Base-by-base conservation (phyloP, 176 grass and related monocot genomes). In the Triticum dicoccoides region DNA sequence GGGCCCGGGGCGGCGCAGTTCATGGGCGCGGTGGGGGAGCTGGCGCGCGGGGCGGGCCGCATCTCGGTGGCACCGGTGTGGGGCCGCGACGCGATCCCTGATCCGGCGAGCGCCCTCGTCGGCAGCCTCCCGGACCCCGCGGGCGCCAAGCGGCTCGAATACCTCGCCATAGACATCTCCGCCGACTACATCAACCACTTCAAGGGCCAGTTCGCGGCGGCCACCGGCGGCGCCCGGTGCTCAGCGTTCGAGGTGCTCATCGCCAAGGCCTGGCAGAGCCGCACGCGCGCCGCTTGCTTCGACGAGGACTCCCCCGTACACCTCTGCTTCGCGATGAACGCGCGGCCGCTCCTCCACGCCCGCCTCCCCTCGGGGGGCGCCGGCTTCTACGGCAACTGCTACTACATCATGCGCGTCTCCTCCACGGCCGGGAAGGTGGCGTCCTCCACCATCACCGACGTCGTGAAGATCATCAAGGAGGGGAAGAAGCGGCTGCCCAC, bases 301-400 rank as follows among this genome's bases (percentile, higher is more conserved):
- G 88, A 84, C 5, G 37, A 86, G 0, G 74, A 1, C 0, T 77
- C 90, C 0, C 78, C 86, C 29, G 86, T 97, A 4, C 88, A 97
- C 81, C 90, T 97, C 81, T 91, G 81, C 77, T 97, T 97, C 78
- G 92, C 95, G 72, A 91, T 94, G 95, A 97, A 97, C 89, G 95
- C 92, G 52, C 88, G 95, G 2, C 94, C 91, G 42, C 77, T 97
- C 14, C 61, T 91, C 71, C 62, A 73, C 20, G 64, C 49, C 27
- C 76, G 66, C 34, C 63, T 82, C 45, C 88, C 90, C 7, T 23
- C 15, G 8, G 85, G 47, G 24, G 88, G 86, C 27, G 74, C 63
- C 1, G 94, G 94, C 0, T 97, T 93, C 86, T 97, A 97, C 75
- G 94, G 94, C 42, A 97, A 97, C 80, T 97, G 94, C 91, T 97